phyloP scores from a whole-genome alignment of 148 eudicot species.

The Rhododendron ovatum region DNA sequence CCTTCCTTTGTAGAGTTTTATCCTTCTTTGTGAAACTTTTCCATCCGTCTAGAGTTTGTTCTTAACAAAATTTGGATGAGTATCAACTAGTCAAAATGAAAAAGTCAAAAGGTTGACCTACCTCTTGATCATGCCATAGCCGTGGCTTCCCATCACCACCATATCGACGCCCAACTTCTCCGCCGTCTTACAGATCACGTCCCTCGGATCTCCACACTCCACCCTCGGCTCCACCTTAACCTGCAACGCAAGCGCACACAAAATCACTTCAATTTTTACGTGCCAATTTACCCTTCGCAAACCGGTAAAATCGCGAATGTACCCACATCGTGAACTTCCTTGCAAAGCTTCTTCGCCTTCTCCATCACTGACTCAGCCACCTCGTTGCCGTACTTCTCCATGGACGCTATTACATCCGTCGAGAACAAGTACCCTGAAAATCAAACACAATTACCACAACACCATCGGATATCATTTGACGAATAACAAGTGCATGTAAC shows the following conservation, averaged over 20 bases:
- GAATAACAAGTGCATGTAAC: neutral
- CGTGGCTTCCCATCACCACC: conserved; percentile 78
- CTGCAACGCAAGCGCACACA: conserved; percentile 20
- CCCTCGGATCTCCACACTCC: conserved; percentile 68
- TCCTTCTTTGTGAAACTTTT: no score
- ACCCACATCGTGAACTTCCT: conserved; percentile 22
- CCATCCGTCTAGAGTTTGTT: no score
- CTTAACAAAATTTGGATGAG: no score
- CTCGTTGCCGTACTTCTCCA: conserved; percentile 58
- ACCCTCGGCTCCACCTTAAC: conserved; percentile 53
- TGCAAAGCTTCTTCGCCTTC: conserved; percentile 57
- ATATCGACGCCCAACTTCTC: conserved; percentile 47
- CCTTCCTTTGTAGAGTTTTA: no score
- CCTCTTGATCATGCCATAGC: conserved; percentile 68
- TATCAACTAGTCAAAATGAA: no score
- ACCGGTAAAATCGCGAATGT: neutral
- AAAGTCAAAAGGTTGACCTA: conserved; percentile 6
- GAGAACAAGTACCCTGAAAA: conserved; percentile 47
- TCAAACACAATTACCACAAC: conserved; percentile 1
- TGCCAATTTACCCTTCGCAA: neutral
- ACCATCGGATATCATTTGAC: neutral
- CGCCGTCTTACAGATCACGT: conserved; percentile 60
- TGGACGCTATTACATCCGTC: conserved; percentile 38
- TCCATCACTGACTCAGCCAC: conserved; percentile 48
- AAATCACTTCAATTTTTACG: neutral